These are phyloP conservation scores for Pythium sukuiense DNA, from an alignment of 352 stramenopile genomes.

Conservation along the genomic window DNA sequence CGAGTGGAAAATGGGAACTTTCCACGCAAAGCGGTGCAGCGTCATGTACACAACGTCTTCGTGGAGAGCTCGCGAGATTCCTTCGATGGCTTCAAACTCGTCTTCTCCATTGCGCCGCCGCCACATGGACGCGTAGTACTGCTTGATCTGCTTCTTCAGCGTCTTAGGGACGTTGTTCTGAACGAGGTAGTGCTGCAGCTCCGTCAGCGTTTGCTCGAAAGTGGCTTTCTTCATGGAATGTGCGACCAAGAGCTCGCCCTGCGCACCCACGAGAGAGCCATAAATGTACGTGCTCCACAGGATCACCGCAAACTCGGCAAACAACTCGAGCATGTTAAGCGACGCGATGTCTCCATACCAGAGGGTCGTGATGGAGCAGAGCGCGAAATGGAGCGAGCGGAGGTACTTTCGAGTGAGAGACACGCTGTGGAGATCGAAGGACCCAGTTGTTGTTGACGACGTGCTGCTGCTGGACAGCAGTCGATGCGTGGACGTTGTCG, in stretches of 20 bases:
- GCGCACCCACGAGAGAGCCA: constrained; percentile 55
- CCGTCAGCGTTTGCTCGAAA: constrained; percentile 64
- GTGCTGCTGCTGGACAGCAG: constrained; percentile 13
- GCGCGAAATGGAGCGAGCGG: constrained; percentile 57
- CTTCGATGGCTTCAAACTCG: constrained; percentile 48
- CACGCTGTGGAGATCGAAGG: constrained; percentile 32
- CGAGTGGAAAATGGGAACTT: constrained; percentile 46
- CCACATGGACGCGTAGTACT: constrained; percentile 72
- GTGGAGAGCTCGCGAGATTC: constrained; percentile 50
- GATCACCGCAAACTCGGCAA: constrained; percentile 56
- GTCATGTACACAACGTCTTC: constrained; percentile 65
- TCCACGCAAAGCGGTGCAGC: constrained; percentile 48
- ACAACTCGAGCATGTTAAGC: constrained; percentile 64
- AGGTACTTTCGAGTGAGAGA: constrained; percentile 59
- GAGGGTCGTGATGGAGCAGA: constrained; percentile 67
- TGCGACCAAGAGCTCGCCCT: constrained; percentile 52
- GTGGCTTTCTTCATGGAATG: constrained; percentile 45
- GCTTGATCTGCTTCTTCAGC: constrained; percentile 69
- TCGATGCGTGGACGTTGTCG: constrained; percentile 7
- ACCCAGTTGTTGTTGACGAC: neutral
- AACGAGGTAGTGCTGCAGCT: constrained; percentile 70
- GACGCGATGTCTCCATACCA: constrained; percentile 73
- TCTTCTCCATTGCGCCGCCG: constrained; percentile 46
- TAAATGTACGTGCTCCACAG: constrained; percentile 75
- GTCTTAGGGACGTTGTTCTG: constrained; percentile 67